These are phyloP conservation scores for Pleomassaria siparia DNA, from an alignment of 2,329 filamentous ascomycete species.

Conservation along the genomic window DNA sequence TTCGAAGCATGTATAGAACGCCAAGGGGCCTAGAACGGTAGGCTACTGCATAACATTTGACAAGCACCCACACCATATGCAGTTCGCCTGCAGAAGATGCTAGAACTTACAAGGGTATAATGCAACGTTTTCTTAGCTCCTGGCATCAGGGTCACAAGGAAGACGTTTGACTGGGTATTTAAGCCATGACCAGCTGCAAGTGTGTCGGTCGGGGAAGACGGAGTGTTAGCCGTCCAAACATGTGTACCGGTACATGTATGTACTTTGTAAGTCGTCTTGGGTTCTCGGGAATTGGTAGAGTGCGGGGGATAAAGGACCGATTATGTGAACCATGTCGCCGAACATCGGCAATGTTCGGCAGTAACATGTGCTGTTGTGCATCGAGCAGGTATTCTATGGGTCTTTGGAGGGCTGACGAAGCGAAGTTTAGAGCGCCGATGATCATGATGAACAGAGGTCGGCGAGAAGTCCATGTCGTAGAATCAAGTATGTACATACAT, in stretches of 20 bases:
- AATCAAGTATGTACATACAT: too few species aligned
- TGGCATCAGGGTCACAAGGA: slow-evolving; percentile 5
- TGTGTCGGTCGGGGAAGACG: not conserved
- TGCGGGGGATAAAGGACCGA: not conserved
- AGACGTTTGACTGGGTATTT: not conserved
- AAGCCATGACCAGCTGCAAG: not conserved
- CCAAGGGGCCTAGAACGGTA: slow-evolving; percentile 4
- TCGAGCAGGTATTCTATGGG: not conserved
- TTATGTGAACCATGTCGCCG: not conserved
- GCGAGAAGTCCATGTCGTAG: not conserved
- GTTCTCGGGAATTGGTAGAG: not conserved
- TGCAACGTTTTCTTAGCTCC: not conserved
- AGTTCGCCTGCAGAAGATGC: not conserved
- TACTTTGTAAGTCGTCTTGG: too few species aligned
- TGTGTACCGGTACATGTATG: too few species aligned
- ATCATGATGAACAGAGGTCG: not conserved
- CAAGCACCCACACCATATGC: not conserved
- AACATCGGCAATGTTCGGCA: not conserved
- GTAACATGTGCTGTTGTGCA: not conserved
- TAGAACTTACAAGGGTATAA: not conserved
- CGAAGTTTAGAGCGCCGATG: not conserved
- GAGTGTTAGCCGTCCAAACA: not conserved
- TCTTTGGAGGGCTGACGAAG: not conserved
- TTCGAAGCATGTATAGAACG: not conserved
- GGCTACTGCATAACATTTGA: slow-evolving; percentile 5